Base-by-base conservation (phyloP, 1,139 yeast species). In the Magnusiomyces tetraspermus region DNA sequence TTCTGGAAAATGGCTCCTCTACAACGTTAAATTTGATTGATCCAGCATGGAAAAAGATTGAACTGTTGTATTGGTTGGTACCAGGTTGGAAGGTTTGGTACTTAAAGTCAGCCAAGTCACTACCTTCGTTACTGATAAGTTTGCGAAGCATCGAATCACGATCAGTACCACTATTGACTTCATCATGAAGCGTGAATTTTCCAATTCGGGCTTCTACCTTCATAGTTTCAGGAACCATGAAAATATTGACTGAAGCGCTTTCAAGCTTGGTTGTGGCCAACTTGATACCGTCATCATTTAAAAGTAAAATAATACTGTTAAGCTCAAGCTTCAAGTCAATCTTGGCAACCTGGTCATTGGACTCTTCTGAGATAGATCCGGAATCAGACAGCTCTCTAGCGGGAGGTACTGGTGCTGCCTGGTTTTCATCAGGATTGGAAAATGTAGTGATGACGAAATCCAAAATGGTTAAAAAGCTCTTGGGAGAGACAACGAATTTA, bases 371-470 rank as follows among this genome's bases (percentile, higher is more conserved):
- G 22, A 38, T 22, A 8, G 23, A 19, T 3, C 26, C 41, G 38
- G 10, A 11, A 23, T 52, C 50, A 19, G 31, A 42, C 6, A 45
- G 36, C 2, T 37, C 47, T n/a, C n/a, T n/a, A 1, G 57, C 50
- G 2, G 53, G 49, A 17, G 30, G 42, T 5, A 13, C 19, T 2
- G 52, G 46, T 19, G 46, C 33, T 5, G 50, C 41, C 19, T 48
- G 53, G 11, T 87, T 84, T 1, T 80, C 71, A 30, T 78, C 82
- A 0, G 90, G 87, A 58, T 80, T 75, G 1, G 96, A 85, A 64
- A 92, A 92, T 0, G 97, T 92, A 48, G 90, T 86, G 63, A 90
- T 74, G 2, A 85, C 73, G 65, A 84, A 94, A 66, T 89, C 94
- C 58, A 92, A 70, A 17, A 92, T 71, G 2, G 95, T 84, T 59